Percentiles rank a stretch among this genome's conserved stretches.
Evolutionary conservation across 2,329 filamentous ascomycete genomes (phyloP).

Genomic region (Cladobotryum mycophilum): DNA sequence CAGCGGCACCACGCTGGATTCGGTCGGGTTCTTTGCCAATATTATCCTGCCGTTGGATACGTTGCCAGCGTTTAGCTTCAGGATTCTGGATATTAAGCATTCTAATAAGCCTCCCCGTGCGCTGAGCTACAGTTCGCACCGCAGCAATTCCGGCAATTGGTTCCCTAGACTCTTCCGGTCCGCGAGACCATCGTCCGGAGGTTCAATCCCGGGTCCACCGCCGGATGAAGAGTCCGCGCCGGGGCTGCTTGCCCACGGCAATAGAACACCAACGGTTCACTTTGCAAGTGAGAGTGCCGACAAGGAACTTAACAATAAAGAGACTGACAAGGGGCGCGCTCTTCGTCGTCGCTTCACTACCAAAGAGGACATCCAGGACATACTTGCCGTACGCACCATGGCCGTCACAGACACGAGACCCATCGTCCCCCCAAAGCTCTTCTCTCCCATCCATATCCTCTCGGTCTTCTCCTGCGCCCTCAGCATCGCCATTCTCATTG

Average conservation of each 20-base stretch:
- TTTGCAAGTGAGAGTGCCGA: not conserved
- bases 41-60: slow-evolving; percentile 52
- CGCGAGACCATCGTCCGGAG: too few relatives aligned
- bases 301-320: slow-evolving; percentile 1
- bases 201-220: too few relatives aligned
- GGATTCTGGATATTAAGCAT: slow-evolving; percentile 44
- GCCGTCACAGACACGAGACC: slow-evolving; percentile 32
- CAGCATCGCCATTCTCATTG: slow-evolving; percentile 41
- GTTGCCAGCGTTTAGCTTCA: slow-evolving; percentile 41
- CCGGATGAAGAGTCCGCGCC: too few relatives aligned
- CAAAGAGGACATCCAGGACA: slow-evolving; percentile 36
- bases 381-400: slow-evolving; percentile 37
- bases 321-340: slow-evolving; percentile 1
- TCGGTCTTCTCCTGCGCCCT: slow-evolving; percentile 44
- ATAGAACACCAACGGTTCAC: too few relatives aligned
- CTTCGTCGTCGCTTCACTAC: slow-evolving; percentile 27
- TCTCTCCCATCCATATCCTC: slow-evolving; percentile 49
- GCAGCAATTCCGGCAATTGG: too few relatives aligned
- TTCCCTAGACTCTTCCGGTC: too few relatives aligned
- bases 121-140: not conserved
- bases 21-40: slow-evolving; percentile 56
- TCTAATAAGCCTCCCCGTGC: slow-evolving; percentile 18
- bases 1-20: slow-evolving; percentile 47
- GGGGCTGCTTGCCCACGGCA: too few relatives aligned
- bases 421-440: slow-evolving; percentile 41